Evolutionary conservation across 768 basidiomycete species (phyloP).

Genomic region (Gelatoporia subvermispora): DNA sequence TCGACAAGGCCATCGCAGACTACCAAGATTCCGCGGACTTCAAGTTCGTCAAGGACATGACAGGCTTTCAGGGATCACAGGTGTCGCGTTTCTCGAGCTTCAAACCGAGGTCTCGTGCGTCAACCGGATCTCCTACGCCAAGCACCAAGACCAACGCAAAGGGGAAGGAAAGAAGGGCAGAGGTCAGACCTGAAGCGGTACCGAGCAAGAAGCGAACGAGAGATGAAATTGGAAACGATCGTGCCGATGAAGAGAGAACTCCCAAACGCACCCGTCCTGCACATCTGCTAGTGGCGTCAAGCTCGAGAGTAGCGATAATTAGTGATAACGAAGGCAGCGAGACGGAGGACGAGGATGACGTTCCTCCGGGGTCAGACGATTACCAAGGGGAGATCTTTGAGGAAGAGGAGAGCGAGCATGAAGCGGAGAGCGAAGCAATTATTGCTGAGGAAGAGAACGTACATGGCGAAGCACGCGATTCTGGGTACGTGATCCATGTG

Average conservation of each 20-base stretch:
- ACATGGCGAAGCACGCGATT: no score
- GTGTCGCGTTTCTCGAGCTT: neutral
- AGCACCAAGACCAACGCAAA: neutral
- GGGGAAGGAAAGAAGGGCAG: neutral
- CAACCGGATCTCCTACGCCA: neutral
- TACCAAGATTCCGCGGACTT: neutral
- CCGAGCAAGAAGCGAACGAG: neutral
- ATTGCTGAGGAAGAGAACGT: neutral
- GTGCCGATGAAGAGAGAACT: neutral
- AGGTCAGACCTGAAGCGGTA: neutral
- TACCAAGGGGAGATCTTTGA: constrained; percentile 11
- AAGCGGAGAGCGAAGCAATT: neutral
- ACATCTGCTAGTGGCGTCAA: neutral
- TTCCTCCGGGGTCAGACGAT: constrained; percentile 4
- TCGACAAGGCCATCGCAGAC: constrained; percentile 52
- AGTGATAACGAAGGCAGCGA: neutral
- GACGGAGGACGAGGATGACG: neutral
- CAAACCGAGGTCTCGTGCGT: neutral
- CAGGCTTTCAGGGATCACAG: no score
- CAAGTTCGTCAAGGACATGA: no score
- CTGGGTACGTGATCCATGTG: no score
- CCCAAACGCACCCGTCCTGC: neutral
- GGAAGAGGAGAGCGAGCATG: neutral
- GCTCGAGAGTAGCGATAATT: neutral
- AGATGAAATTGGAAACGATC: neutral